Evolutionary conservation across 1,139 yeast genomes (phyloP), one percentile per base, ranked within the genome.

Genomic region (Sugiyamaella japonica): DNA sequence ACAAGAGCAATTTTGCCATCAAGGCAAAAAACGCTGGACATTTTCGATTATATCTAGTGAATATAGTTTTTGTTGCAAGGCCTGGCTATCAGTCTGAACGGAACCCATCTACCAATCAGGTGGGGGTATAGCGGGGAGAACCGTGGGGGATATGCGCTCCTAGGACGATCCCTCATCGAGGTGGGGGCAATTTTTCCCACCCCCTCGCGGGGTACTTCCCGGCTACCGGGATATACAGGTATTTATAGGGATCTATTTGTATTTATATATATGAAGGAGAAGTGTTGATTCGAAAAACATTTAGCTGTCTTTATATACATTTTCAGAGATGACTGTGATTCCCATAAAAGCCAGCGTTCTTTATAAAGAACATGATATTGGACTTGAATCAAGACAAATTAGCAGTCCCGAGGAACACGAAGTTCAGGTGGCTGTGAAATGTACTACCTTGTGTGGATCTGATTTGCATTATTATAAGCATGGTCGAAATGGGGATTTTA

Each of bases 351-450:
- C 63, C 28, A 58, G 61, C 32, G 66, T 63, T 12, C 53, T 63
- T 10, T 47, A 53, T 36, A 55, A 60, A 43, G 59, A 58, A 32
- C 46, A 55, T 32, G 66, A 64, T 20, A 53, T 64, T 15, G 43
- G 55, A 9, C 50, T 63, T 23, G 61, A 63, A 42, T 50, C 58
- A 15, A 56, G 67, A 25, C 53, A 50, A 13, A 47, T 65, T 42
- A 56, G 44, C 2, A 53, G 29, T 12, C 69, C 69, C 2, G 60
- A 42, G 2, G 48, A 56, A 1, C 59, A 53, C 9, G 66, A 62
- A 44, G 93, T 86, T 28, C 79, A 84, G 59, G 81, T 86, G n/a
- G 83, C 82, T 52, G 83, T 86, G 55, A 59, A 58, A 47, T 58
- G 61, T 46, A 62, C 66, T 15, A 62, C 66, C 10, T 54, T 62